Percentiles rank a stretch among this genome's conserved stretches.
phyloP scores from a whole-genome alignment of 768 basidiomycete genomes.

The Naganishia friedmannii region DNA sequence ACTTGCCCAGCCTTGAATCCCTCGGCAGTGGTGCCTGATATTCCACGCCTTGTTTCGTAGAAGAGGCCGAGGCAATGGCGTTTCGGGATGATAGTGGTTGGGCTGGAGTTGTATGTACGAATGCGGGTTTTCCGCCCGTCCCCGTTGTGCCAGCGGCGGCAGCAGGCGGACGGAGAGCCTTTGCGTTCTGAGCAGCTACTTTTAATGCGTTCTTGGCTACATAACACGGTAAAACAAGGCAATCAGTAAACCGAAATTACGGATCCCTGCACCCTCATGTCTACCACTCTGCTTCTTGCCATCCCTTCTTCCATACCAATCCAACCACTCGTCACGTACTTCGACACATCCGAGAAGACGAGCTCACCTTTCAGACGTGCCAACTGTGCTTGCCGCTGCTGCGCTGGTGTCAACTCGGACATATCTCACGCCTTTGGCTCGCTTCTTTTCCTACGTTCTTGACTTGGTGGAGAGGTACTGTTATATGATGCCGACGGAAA shows the following conservation, averaged over 20 bases:
- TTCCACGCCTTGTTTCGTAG: conserved; percentile 1
- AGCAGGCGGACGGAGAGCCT: conserved; percentile 30
- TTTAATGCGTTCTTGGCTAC: conserved; percentile 37
- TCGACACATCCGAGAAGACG: neutral
- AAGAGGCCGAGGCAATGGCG: conserved; percentile 19
- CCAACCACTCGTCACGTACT: neutral
- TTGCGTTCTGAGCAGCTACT: conserved; percentile 34
- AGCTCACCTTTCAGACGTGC: conserved; percentile 28
- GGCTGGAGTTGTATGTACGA: conserved; percentile 15
- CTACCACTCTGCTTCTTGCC: no score
- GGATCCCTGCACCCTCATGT: no score
- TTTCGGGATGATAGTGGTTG: conserved; percentile 29
- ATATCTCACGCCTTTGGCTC: neutral
- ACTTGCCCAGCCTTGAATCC: conserved; percentile 62
- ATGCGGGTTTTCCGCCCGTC: neutral
- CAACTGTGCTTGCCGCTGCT: conserved; percentile 33
- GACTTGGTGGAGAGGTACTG: neutral
- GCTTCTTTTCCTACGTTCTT: neutral
- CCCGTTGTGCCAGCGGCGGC: conserved; percentile 5
- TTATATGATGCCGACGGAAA: no score
- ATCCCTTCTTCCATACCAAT: no score
- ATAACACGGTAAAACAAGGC: neutral
- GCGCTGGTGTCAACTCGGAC: conserved; percentile 38
- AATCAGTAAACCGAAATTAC: neutral
- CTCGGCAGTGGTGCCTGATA: conserved; percentile 39